Evolutionary conservation across 2,329 filamentous ascomycete species (phyloP), one percentile per base, ranked within the genome.

Genomic region (Pseudohalonectria lignicola): DNA sequence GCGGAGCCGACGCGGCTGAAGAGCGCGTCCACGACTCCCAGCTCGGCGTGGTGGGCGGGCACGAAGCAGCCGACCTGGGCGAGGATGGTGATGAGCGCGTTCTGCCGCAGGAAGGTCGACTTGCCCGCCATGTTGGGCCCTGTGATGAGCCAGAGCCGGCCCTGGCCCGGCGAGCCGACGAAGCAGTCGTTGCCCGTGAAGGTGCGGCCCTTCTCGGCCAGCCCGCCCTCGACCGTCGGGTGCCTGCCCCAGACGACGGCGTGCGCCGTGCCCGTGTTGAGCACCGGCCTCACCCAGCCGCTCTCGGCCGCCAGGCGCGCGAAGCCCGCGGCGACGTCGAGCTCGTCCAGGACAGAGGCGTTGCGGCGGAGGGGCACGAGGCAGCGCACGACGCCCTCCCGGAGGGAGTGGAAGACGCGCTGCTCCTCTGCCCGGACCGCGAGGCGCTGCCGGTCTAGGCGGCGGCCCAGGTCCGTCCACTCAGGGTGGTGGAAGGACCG

Each of bases 51-150:
- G 18, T 81, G 74, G 1, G 92, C 92, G 0, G 92, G 92, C 1
- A 98, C 90, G 57, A 88, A 96, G 44, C 82, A 88, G 10, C 92
- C 92, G 3, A 86, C 79, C 60, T 98, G 92, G 2, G 92, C 90
- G 12, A 98, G 73, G 44, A 98, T 86, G 1, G 86, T 87, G 48
- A 96, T 93, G 37, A 98, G 71, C 3, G 92, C 92, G 57, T 94
- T 96, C 52, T 98, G 93, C 1, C 92, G 82, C 5, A 98, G 69
- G 53, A 94, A 98, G 0, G 92, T 98, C 55, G 82, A 90, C 62
- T 98, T 98, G 34, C 92, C 92, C 1, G 82, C 92, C 92, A 98
- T 98, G 60, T 98, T 98, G n/a, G 92, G 92, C 0, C 92, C 66
- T 48, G 84, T 73, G 73, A 90, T 64, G 56, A 75, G 50, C 79